Base-by-base conservation (phyloP, 768 basidiomycete genomes). In the Omphalotus guepiniiformis region DNA sequence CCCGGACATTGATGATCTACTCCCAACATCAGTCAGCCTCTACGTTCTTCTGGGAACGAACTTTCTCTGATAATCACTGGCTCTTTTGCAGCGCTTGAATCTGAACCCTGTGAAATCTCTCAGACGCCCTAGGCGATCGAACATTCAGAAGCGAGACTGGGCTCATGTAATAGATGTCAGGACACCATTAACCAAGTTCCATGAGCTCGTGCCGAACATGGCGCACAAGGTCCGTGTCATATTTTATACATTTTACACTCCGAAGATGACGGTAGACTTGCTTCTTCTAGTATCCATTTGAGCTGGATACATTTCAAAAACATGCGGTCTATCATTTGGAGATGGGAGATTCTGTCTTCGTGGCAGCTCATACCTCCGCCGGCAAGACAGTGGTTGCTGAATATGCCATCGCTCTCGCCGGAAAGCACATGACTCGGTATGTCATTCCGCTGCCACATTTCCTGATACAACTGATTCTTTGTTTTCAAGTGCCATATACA, bases 311-410 rank as follows among this genome's bases (percentile, higher is more conserved):
- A 0, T 99, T 98, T 71, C 96, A 99, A 65, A 98, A 97, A 63
- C 93, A 98, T 63, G 96, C 96, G 1, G 91, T 98, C 6, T 96
- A 96, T 65, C 93, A 96, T 65, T 76, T 99, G 15, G 96, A 99
- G 64, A 82, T 89, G 74, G 96, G 94, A 7, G 91, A 99, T 55
- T 95, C 93, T 11, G 95, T 99, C 15, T 99, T 99, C 62, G 94
- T 99, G n/a, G 96, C 96, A 12, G 96, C 96, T 4, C 96, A 99
- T 67, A 99, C 96, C 3, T 94, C 91, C n/a, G 96, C 96, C 13
- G 96, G 96, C 27, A 99, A 99, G 68, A 99, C 96, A 1, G 96
- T 98, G 15, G 96, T 99, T 6, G 96, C 96, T 0, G 96, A 99
- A 61, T 99, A 98, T 64, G 96, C 96, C 2, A 98, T 99, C 56